These are phyloP conservation scores for Euryodendron excelsum DNA, from an alignment of 148 eudicot genomes.

Conservation along the genomic window DNA sequence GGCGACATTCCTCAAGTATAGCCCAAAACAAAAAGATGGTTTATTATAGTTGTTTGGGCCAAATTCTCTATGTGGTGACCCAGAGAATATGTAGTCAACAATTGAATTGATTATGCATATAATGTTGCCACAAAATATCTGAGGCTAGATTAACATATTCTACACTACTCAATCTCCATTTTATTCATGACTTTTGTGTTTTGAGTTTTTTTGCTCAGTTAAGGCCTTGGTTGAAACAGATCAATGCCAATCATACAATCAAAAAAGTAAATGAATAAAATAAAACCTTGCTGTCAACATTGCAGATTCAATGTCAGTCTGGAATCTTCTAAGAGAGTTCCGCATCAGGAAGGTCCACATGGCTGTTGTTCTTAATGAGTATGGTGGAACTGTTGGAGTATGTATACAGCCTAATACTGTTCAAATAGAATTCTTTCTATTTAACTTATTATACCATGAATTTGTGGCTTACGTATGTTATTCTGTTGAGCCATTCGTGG, in stretches of 20 bases:
- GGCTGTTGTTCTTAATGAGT: conserved; percentile 98
- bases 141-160: not conserved
- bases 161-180: not conserved
- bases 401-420: conserved; percentile 24
- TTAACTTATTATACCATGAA: not conserved
- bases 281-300: not conserved
- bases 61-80: not conserved
- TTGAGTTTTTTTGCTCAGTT: not conserved
- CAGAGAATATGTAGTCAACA: not conserved
- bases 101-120: not conserved
- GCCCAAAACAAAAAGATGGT: too few relatives aligned
- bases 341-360: conserved; percentile 99
- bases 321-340: conserved; percentile 99
- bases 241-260: not conserved
- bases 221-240: not conserved
- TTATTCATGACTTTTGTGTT: not conserved
- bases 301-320: conserved; percentile 99
- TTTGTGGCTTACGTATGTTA: not conserved
- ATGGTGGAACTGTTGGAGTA: conserved; percentile 99
- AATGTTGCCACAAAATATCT: not conserved
- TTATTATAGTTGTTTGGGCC: too few relatives aligned
- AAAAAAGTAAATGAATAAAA: not conserved
- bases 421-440: not conserved
- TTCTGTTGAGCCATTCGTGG: not conserved
- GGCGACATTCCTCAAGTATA: too few relatives aligned